phyloP scores from a whole-genome alignment of 2,329 filamentous ascomycete species.

The Verticillium longisporum region DNA sequence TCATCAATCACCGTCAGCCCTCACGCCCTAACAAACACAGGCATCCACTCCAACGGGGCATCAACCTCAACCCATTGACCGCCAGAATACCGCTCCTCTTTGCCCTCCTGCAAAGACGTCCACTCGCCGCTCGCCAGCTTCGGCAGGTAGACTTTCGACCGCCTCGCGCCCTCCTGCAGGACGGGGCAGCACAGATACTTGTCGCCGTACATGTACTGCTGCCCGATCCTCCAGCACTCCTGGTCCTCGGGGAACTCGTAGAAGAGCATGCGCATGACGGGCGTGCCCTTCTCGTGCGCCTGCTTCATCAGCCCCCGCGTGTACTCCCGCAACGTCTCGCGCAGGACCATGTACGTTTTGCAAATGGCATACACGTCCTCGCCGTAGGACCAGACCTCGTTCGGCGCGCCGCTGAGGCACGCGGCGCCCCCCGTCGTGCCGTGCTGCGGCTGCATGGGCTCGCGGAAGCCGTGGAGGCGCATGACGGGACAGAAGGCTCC shows the following conservation, averaged over 20 bases:
- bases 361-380: conserved; percentile 53
- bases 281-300: conserved; percentile 52
- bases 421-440: conserved; percentile 10
- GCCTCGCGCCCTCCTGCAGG: conserved; percentile 36
- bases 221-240: conserved; percentile 48
- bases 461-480: conserved; percentile 58
- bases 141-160: conserved; percentile 46
- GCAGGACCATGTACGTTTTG: conserved; percentile 49
- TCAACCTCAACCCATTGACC: conserved; percentile 9
- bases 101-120: conserved; percentile 6
- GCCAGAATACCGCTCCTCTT: conserved; percentile 1
- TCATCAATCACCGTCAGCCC: background rate
- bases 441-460: conserved; percentile 36
- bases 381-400: conserved; percentile 63
- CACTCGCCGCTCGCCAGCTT: conserved; percentile 3
- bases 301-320: conserved; percentile 50
- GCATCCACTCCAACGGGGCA: conserved; percentile 12
- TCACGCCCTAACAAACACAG: conserved; percentile 7
- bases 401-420: conserved; percentile 43
- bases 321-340: conserved; percentile 53
- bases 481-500: conserved; percentile 62
- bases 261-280: conserved; percentile 56
- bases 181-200: conserved; percentile 54
- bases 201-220: conserved; percentile 57
- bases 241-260: conserved; percentile 55